phyloP scores from a whole-genome alignment of 2,329 filamentous ascomycete species.

The Pseudocercospora macadamiae region DNA sequence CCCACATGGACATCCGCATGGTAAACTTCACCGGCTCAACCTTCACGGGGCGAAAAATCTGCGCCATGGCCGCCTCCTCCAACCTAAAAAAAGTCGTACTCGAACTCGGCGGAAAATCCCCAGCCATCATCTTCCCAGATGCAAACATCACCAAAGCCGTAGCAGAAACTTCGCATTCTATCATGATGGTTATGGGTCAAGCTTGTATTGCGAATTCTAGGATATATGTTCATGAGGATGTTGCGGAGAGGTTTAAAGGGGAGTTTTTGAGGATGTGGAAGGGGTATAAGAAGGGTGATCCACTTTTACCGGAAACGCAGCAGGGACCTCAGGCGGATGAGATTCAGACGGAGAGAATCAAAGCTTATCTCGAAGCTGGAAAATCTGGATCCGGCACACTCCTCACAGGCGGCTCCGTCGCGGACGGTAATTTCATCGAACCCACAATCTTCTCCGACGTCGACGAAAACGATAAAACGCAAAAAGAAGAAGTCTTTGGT shows the following conservation, averaged over 20 bases:
- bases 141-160: conserved; percentile 45
- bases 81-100: conserved; percentile 62
- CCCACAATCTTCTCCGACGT: conserved; percentile 53
- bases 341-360: conserved; percentile 50
- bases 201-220: conserved; percentile 63
- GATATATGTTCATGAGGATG: conserved; percentile 58
- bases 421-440: conserved; percentile 49
- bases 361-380: conserved; percentile 29
- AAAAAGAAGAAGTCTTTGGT: conserved; percentile 45
- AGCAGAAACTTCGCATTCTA: conserved; percentile 63
- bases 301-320: conserved; percentile 67
- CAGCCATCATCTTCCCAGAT: conserved; percentile 53
- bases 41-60: conserved; percentile 56
- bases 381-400: conserved; percentile 30
- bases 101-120: conserved; percentile 62
- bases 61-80: conserved; percentile 32
- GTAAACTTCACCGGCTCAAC: conserved; percentile 78
- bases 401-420: conserved; percentile 28
- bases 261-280: conserved; percentile 62
- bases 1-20: conserved; percentile 71
- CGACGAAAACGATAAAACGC: conserved; percentile 44
- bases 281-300: conserved; percentile 66
- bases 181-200: conserved; percentile 61
- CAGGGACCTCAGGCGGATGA: conserved; percentile 69
- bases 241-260: conserved; percentile 63